These are phyloP conservation scores for Geotrichum ghanense DNA, from an alignment of 805 yeast genomes.

Conservation along the genomic window DNA sequence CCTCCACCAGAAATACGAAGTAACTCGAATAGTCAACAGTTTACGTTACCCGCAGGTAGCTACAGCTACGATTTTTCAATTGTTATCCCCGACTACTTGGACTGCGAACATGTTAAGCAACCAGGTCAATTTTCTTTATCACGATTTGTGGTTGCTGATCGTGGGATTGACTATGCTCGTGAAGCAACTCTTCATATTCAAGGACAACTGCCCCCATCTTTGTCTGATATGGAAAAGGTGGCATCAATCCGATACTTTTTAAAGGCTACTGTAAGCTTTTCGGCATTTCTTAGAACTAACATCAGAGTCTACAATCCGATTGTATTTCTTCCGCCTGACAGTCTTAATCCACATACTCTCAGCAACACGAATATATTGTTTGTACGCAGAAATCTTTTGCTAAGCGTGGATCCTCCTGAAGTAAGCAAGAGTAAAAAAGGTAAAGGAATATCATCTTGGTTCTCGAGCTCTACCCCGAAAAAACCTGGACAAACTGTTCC, in stretches of 20 bases:
- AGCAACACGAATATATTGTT: conserved; percentile 27
- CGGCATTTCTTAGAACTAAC: conserved; percentile 38
- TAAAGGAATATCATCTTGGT: conserved; percentile 6
- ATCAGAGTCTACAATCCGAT: conserved; percentile 39
- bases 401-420: conserved; percentile 6
- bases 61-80: conserved; percentile 27
- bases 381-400: conserved; percentile 25
- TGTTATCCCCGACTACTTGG: conserved; percentile 20
- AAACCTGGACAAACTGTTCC: conserved; percentile 11
- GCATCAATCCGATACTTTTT: conserved; percentile 38
- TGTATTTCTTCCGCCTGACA: conserved; percentile 36
- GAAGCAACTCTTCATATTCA: conserved; percentile 12
- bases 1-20: conserved; percentile 23
- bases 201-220: conserved; percentile 23
- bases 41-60: conserved; percentile 25
- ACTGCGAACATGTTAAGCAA: conserved; percentile 5
- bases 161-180: conserved; percentile 11
- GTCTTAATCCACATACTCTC: conserved; percentile 12
- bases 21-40: conserved; percentile 13
- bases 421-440: conserved; percentile 4
- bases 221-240: conserved; percentile 18
- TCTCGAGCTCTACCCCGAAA: conserved; percentile 4
- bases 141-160: conserved; percentile 3
- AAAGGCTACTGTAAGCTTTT: conserved; percentile 47
- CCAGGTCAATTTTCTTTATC: conserved; percentile 4